Conservation (phyloP, 306 rosid species). For the Trichosanthes truncata region DNA sequence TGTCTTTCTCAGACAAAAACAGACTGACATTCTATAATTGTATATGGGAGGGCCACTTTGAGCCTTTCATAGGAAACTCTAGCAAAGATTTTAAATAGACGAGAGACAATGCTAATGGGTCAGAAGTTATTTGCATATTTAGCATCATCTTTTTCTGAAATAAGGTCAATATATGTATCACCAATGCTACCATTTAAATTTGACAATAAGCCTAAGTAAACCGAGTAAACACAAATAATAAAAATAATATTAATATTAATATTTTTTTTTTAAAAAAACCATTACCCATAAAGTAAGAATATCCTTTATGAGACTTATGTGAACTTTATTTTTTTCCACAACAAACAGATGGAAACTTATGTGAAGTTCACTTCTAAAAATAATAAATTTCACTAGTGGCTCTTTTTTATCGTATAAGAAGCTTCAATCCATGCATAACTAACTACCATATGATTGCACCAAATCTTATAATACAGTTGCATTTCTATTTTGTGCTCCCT, state of each 20-base stretch:
- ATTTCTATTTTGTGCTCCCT: background rate
- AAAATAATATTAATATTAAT: background rate
- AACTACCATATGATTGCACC: background rate
- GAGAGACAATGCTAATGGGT: background rate
- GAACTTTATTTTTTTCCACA: background rate
- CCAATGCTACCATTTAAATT: too few species aligned
- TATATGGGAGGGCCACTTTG: background rate
- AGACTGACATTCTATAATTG: too few species aligned
- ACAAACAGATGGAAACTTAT: too few species aligned
- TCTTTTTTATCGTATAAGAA: background rate
- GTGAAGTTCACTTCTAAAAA: background rate
- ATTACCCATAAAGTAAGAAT: background rate
- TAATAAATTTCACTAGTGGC: background rate
- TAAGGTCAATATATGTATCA: background rate
- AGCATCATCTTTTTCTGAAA: too few species aligned
- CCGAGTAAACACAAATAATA: background rate
- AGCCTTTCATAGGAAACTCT: background rate
- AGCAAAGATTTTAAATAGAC: background rate
- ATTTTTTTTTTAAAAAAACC: background rate
- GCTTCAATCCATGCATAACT: background rate
- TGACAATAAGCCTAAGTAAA: background rate
- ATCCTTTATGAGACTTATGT: background rate
- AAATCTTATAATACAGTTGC: background rate
- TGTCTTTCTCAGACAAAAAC: too few species aligned
- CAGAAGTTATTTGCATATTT: background rate